Base-by-base conservation (phyloP, 2,329 filamentous ascomycete genomes). In the Fusarium sp. region DNA sequence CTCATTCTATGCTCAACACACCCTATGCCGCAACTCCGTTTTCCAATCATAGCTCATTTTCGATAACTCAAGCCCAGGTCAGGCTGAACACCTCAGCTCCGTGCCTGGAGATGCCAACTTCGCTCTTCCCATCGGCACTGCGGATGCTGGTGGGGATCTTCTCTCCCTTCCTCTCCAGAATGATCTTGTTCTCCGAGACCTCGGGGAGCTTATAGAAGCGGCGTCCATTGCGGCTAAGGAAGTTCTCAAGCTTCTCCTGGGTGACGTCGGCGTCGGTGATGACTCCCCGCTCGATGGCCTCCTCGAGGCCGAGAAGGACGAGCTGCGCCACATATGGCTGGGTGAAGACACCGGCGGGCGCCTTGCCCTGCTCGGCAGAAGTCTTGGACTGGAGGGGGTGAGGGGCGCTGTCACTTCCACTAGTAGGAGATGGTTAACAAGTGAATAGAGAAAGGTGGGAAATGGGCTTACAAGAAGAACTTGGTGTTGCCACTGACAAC, bases 311-410 rank as follows among this genome's bases (percentile, higher is more conserved):
- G 36, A 85, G 78, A 27, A 95, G 83, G 56, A 94, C 91, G 57
- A 91, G 87, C 64, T 91, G 90, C 2, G 91, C 86, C 0, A 91
- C 91, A 79, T 91, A 91, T 5, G 92, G 91, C 83, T 96, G 94
- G 1, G 94, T 95, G 81, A 95, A 96, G 50, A 95, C 93, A 6
- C 94, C 94, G 0, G 94, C 94, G 0, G 92, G 90, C 1, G 91
- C 88, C 80, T 85, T 88, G 57, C 86, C 86, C 59, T 84, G 87
- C 62, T 80, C 79, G 8, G 80, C 81, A 20, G 77, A 77, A 1
- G 80, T 87, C 83, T 94, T 94, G 69, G 88, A 87, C n/a, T 81
- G 79, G 5, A 90, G 83, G 13, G 88, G 88, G 79, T 94, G 92
- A 38, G 91, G 91, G 52, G 91, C 91, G 7, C 88, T 90, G 77